A percentile compares a stretch with the other conserved stretches of the same genome.
Conservation (phyloP, 2,329 filamentous ascomycete genomes). For the Fusarium pseudocircinatum region DNA sequence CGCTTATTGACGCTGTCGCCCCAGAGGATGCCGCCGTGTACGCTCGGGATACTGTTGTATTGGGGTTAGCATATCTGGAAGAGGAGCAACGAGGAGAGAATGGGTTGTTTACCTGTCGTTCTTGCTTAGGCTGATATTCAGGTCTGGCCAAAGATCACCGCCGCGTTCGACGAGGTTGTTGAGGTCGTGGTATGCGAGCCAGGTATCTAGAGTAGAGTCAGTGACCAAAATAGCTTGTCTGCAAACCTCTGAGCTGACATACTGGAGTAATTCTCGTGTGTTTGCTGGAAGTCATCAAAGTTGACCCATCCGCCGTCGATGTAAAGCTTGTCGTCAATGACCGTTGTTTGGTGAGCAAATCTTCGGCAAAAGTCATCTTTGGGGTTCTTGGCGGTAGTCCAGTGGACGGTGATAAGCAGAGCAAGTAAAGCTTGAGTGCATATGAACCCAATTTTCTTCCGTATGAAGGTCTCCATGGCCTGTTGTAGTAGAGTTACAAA, state of each 20-base stretch:
- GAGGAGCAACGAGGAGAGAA: rapidly evolving
- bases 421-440: not conserved
- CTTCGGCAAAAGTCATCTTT: not conserved
- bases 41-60: not conserved
- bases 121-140: not conserved
- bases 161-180: not conserved
- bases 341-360: not conserved
- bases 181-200: not conserved
- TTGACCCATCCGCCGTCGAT: constrained; percentile 4
- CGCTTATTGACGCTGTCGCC: not conserved
- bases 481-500: not conserved
- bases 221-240: not conserved
- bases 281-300: constrained; percentile 7
- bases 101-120: not conserved
- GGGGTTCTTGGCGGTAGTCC: not conserved
- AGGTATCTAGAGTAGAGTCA: not conserved
- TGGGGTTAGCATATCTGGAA: rapidly evolving
- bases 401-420: rapidly evolving
- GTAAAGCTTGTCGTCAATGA: not conserved
- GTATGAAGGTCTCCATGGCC: not conserved
- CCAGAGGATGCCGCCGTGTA: not conserved
- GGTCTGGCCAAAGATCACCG: not conserved
- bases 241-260: rapidly evolving
- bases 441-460: not conserved
- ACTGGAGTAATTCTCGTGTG: constrained; percentile 1